phyloP scores from a whole-genome alignment of 768 basidiomycete genomes.

The Lepiota venenata region DNA sequence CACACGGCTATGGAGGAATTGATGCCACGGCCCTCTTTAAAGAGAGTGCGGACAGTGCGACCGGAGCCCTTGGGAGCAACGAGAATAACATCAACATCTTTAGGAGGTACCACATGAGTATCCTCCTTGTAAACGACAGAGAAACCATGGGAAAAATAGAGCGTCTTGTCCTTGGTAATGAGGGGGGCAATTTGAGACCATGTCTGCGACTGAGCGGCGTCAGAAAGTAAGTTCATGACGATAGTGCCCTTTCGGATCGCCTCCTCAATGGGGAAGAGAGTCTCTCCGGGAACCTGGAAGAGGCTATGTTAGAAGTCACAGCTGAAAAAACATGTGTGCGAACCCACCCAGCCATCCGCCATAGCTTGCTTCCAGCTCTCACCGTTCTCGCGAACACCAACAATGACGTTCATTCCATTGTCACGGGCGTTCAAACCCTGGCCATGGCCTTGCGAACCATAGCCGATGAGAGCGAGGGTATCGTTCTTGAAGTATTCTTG shows the following conservation, averaged over 20 bases:
- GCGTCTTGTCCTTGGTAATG: conserved; percentile 99
- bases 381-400: conserved; percentile 96
- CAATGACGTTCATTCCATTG: conserved; percentile 97
- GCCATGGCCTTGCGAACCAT: conserved; percentile 98
- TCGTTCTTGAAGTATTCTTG: conserved; percentile 99
- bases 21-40: conserved; percentile 99
- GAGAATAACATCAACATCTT: conserved; percentile 97
- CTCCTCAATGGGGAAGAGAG: conserved; percentile 97
- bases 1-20: conserved; percentile 93
- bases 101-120: conserved; percentile 88
- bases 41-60: conserved; percentile 97
- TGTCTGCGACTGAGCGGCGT: conserved; percentile 97
- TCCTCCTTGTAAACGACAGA: conserved; percentile 98
- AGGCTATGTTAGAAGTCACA: conserved; percentile 6
- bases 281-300: conserved; percentile 86
- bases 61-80: conserved; percentile 99
- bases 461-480: conserved; percentile 97
- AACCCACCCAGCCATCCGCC: conserved; percentile 92
- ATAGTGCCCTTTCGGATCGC: conserved; percentile 95
- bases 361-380: conserved; percentile 95
- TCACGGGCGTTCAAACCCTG: conserved; percentile 99
- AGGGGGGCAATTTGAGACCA: conserved; percentile 89
- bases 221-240: conserved; percentile 99
- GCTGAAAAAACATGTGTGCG: conserved; percentile 1
- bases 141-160: conserved; percentile 99